Percentiles rank a stretch among this genome's conserved stretches.
Evolutionary conservation across 305 asterid genomes (phyloP).

Genomic region (Rubia peregrina): DNA sequence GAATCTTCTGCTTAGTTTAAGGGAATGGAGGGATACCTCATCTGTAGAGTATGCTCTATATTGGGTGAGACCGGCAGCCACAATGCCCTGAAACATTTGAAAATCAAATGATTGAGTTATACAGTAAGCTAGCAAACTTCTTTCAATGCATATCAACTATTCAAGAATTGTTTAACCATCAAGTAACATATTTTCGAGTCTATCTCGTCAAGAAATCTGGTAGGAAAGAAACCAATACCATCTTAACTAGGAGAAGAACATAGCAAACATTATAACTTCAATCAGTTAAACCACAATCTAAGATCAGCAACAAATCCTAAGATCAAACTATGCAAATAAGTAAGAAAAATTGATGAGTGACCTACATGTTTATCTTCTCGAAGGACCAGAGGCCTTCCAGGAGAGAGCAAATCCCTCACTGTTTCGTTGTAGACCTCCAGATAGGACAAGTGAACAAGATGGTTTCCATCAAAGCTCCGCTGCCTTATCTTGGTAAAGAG

Average conservation of each 20-base stretch:
- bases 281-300: background rate
- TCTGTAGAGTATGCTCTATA: slow-evolving; percentile 53
- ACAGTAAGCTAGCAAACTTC: background rate
- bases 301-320: background rate
- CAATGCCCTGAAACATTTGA: slow-evolving; percentile 43
- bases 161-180: background rate
- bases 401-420: slow-evolving; percentile 52
- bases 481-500: slow-evolving; percentile 46
- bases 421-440: slow-evolving; percentile 64
- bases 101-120: background rate
- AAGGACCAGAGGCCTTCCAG: slow-evolving; percentile 55
- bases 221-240: background rate
- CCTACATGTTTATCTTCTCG: slow-evolving; percentile 61
- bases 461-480: slow-evolving; percentile 47
- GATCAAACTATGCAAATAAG: background rate
- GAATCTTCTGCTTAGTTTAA: slow-evolving; percentile 7
- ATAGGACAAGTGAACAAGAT: slow-evolving; percentile 50
- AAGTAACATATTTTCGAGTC: background rate
- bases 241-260: background rate
- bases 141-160: background rate
- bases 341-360: background rate
- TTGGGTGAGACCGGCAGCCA: slow-evolving; percentile 58
- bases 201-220: background rate
- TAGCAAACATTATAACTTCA: background rate
- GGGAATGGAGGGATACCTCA: slow-evolving; percentile 30